Evolutionary conservation across 2,329 filamentous ascomycete genomes (phyloP), one percentile per base, ranked within the genome.

Genomic region (Plenodomus biglobosus): DNA sequence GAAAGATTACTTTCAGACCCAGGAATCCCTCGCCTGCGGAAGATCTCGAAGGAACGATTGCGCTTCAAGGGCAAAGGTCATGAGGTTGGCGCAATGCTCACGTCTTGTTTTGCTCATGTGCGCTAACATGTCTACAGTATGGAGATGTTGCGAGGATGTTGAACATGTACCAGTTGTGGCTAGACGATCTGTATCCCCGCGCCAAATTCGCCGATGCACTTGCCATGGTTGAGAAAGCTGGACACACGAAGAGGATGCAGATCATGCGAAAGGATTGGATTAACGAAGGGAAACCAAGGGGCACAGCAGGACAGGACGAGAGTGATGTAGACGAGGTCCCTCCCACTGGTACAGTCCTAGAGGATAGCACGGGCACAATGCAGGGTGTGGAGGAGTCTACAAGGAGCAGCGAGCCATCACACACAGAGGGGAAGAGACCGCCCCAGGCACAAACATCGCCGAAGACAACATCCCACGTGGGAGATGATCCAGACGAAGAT

Each of bases 131-230:
- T 15, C 11, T 42, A 1, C 44, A 92, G 85, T 97, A 94, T 72
- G 86, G 87, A 16, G 94, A 99, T 67, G 84, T 91, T 10, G 82
- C 86, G 0, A 84, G 85, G 15, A 80, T 99, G 19, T 79, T 99
- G 40, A 90, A 88, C 19, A 89, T 95, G 68, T 99, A 97, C 68
- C 94, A 97, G 69, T 74, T 96, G 46, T 99, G 94, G 94, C 86
- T 99, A 1, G 92, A 99, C 72, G 91, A 96, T 65, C 78, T 99
- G 11, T 99, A 92, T 65, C 94, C 94, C 11, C 91, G 95, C 65
- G 94, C 92, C 4, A 92, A 91, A 65, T 99, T 99, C 65, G 82
- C 88, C 40, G 94, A 99, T 64, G 94, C 88, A 2, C 77, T 97
- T 6, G 76, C 80, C 34, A 96, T 97, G 77, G 89, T 97, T 2